These are phyloP conservation scores for Candida andamanensis DNA, from an alignment of 805 yeast species.

Conservation along the genomic window DNA sequence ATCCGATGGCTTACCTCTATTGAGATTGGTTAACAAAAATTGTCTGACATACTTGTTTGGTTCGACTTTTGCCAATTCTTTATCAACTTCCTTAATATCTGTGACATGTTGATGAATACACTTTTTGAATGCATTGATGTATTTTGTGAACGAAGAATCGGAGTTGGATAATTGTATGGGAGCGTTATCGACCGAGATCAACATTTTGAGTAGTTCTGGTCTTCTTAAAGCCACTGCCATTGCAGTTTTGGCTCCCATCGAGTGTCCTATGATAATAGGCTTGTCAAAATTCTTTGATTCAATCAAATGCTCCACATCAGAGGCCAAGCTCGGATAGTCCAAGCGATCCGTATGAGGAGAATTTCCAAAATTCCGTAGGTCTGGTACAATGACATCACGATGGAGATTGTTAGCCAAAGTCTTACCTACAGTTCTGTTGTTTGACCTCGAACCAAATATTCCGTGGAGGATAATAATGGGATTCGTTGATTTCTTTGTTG, in stretches of 20 bases:
- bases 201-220: constrained; percentile 54
- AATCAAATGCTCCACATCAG: constrained; percentile 78
- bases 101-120: too few species aligned
- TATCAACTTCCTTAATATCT: constrained; percentile 63
- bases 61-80: constrained; percentile 58
- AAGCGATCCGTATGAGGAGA: constrained; percentile 73
- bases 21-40: constrained; percentile 69
- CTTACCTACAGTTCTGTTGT: constrained; percentile 75
- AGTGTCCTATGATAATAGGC: constrained; percentile 72
- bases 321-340: constrained; percentile 76
- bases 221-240: constrained; percentile 77
- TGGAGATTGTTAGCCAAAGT: constrained; percentile 42
- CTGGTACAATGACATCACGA: constrained; percentile 64
- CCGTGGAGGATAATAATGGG: constrained; percentile 87
- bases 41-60: constrained; percentile 57
- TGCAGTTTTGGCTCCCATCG: constrained; percentile 92
- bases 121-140: constrained; percentile 50
- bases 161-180: constrained; percentile 61
- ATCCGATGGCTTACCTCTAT: constrained; percentile 36
- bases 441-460: constrained; percentile 76
- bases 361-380: constrained; percentile 88
- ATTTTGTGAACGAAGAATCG: constrained; percentile 55
- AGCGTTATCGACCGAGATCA: constrained; percentile 84
- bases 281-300: constrained; percentile 24
- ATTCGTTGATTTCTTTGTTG: constrained; percentile 24